phyloP scores from a whole-genome alignment of 139 green algal species.

The Coelastrella sp. region DNA sequence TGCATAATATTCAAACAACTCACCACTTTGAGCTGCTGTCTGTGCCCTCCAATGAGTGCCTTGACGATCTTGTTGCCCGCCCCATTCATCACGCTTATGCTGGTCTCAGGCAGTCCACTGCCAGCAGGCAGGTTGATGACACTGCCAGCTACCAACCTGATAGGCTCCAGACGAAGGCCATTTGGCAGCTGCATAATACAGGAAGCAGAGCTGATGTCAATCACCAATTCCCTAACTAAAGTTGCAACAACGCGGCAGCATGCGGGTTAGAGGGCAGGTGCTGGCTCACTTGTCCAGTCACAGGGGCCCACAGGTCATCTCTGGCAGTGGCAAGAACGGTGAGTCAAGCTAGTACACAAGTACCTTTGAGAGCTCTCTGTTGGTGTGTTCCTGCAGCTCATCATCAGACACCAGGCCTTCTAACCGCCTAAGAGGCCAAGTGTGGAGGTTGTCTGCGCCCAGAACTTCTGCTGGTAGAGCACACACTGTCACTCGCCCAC shows the following conservation, averaged over 20 bases:
- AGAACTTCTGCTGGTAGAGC: conserved; percentile 73
- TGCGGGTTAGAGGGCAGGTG: too few relatives aligned
- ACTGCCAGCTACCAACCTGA: conserved; percentile 57
- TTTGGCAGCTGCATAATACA: conserved; percentile 58
- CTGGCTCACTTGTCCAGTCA: too few relatives aligned
- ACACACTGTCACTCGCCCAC: conserved; percentile 65
- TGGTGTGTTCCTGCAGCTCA: conserved; percentile 60
- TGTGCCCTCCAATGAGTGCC: conserved; percentile 56
- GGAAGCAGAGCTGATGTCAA: too few relatives aligned
- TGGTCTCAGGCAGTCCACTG: conserved; percentile 67
- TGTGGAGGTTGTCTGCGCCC: conserved; percentile 54
- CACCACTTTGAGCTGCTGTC: conserved; percentile 61
- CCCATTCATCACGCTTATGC: conserved; percentile 64
- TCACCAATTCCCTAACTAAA: too few relatives aligned
- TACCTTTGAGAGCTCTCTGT: conserved; percentile 68
- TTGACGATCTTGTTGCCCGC: conserved; percentile 48
- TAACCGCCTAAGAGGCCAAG: conserved; percentile 67
- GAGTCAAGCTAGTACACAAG: too few relatives aligned
- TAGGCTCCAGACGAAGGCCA: conserved; percentile 69
- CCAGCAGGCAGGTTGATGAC: conserved; percentile 62
- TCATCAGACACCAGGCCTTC: conserved; percentile 60
- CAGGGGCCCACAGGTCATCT: too few relatives aligned
- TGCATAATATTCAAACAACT: not conserved
- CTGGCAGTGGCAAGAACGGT: too few relatives aligned
- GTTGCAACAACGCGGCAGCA: too few relatives aligned